Conservation (phyloP, 2,329 filamentous ascomycete genomes). For the Blastomyces emzantsi region DNA sequence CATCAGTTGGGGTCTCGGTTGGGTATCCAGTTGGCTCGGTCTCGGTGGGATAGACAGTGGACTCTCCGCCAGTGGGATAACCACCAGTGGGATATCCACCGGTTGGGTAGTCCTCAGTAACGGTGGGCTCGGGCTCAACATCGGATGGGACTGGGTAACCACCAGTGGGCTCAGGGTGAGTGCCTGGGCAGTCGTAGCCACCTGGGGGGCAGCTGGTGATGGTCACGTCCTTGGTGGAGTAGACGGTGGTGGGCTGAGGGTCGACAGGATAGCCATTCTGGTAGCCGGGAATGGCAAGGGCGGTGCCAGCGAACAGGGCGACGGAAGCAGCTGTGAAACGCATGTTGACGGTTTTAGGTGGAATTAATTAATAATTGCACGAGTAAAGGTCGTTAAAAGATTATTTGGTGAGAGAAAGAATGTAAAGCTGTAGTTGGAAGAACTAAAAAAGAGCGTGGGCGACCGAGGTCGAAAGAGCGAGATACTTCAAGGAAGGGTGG, state of each 20-base stretch:
- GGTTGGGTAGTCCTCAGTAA: conserved; percentile 24
- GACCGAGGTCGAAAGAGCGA: conserved; percentile 36
- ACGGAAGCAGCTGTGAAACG: conserved; percentile 36
- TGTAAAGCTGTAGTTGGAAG: conserved; percentile 27
- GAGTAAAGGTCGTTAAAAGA: conserved; percentile 25
- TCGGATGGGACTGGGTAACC: conserved; percentile 44
- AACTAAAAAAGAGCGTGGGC: conserved; percentile 32
- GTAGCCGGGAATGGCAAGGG: conserved; percentile 28
- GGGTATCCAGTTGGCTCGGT: background rate
- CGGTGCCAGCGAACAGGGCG: conserved; percentile 36
- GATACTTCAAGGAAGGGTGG: conserved; percentile 27
- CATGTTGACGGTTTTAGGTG: conserved; percentile 29
- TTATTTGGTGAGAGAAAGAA: conserved; percentile 22
- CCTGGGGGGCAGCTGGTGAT: conserved; percentile 53
- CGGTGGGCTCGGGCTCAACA: conserved; percentile 42
- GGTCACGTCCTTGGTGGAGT: conserved; percentile 51
- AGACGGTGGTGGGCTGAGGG: conserved; percentile 37
- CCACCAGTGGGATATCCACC: conserved; percentile 3
- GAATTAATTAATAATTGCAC: conserved; percentile 9
- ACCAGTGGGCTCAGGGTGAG: conserved; percentile 9
- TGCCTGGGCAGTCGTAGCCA: conserved; percentile 51
- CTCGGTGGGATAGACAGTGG: background rate
- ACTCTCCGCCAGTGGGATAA: background rate
- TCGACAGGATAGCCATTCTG: conserved; percentile 4
- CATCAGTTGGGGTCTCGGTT: background rate